These are phyloP conservation scores for Fusarium sororula DNA, from an alignment of 2,329 filamentous ascomycete species.

Conservation along the genomic window DNA sequence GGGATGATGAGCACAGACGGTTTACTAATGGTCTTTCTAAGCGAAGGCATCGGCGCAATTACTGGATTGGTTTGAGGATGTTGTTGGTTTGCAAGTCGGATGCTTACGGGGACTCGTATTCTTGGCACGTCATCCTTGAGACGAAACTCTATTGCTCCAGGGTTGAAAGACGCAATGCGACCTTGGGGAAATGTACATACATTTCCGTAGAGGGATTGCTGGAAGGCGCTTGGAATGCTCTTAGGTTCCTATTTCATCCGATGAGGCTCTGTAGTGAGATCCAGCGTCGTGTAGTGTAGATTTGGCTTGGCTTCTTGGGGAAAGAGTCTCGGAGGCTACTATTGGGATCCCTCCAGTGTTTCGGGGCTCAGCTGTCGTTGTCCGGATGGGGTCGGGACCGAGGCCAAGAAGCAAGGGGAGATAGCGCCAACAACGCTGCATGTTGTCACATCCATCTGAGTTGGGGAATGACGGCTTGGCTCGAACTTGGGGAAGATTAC, in stretches of 20 bases:
- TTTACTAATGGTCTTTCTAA: neutral
- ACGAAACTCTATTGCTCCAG: neutral
- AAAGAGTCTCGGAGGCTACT: neutral
- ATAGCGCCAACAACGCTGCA: neutral
- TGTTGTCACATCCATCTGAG: neutral
- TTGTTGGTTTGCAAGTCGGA: neutral
- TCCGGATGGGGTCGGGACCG: neutral
- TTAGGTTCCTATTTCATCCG: neutral
- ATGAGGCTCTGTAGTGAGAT: neutral
- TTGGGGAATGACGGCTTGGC: neutral
- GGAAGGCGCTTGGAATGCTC: neutral
- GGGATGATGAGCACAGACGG: neutral
- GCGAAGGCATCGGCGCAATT: neutral
- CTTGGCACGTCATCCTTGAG: neutral
- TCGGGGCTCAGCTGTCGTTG: neutral
- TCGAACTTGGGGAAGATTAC: neutral
- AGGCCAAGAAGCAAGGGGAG: neutral
- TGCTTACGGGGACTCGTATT: neutral
- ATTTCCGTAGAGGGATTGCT: neutral
- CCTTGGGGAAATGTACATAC: neutral
- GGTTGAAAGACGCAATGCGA: neutral
- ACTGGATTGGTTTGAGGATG: neutral
- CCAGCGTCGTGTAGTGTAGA: neutral
- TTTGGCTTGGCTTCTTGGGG: neutral
- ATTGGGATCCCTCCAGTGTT: neutral